Evolutionary conservation across 768 basidiomycete genomes (phyloP), one percentile per base, ranked within the genome.

Genomic region (Lentinula detonsa): DNA sequence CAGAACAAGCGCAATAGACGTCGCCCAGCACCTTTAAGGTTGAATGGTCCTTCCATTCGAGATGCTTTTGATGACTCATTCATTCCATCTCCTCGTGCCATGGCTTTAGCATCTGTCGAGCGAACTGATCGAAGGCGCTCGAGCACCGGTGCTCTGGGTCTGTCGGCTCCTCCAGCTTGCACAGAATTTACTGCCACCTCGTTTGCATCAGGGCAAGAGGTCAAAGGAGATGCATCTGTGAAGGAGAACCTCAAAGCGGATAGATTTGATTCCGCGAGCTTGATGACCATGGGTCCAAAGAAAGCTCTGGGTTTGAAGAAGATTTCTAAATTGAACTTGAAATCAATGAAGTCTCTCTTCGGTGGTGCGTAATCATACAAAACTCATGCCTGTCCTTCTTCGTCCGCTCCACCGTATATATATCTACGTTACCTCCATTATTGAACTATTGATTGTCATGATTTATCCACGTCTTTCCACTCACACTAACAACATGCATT

Each of bases 21-120:
- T 40, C 61, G 61, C 15, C 61, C 61, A 11, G 61, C 61, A 16
- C 61, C 61, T 34, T 33, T 61, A 10, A 46, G 33, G 18, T 37
- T 61, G 21, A 33, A 42, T 21, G 50, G n/a, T 28, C 45, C 61
- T 57, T 34, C 51, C 15, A 33, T 11, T 5, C 42, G 35, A 15
- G 18, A 54, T 16, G 61, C 34, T 13, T 61, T 61, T 23, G 61
- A 48, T 28, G 61, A 61, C 35, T 61, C 61, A 6, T 62, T 62
- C n/a, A 37, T 49, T 43, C 57, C 56, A 11, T 56, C 55, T 13
- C 55, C 55, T 56, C 55, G 55, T 9, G 48, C 55, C 15, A 18
- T 59, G 34, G 57, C 56, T 49, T 18, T 49, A 31, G 55, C 55
- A 15, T 56, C 55, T 56, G 21, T 56, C 55, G 55, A 4, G 5